Evolutionary conservation across 768 basidiomycete genomes (phyloP).

Genomic region (Phanerodontia chrysosporium): DNA sequence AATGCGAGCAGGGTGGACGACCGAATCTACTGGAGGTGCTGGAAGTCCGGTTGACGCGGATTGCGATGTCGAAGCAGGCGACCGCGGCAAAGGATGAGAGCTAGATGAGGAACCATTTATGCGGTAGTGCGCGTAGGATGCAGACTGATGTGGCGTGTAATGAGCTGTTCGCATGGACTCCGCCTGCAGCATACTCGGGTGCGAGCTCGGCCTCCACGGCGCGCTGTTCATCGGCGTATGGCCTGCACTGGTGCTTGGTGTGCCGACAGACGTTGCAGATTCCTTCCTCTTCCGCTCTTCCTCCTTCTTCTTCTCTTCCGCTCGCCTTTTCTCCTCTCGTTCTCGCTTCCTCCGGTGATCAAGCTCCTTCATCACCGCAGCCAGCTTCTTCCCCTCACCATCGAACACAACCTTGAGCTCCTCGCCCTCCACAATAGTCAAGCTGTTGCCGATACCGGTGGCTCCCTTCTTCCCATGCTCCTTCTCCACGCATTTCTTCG

Average conservation of each 20-base stretch:
- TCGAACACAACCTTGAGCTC: slow-evolving; percentile 79
- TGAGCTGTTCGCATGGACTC: slow-evolving; percentile 1
- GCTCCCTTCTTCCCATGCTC: slow-evolving; percentile 65
- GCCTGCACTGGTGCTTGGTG: slow-evolving; percentile 2
- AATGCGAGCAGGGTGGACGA: slow-evolving; percentile 20
- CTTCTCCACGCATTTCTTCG: slow-evolving; percentile 56
- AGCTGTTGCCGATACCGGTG: slow-evolving; percentile 34
- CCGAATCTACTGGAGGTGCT: not conserved
- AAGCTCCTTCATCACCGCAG: slow-evolving; percentile 62
- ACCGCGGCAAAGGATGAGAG: not conserved
- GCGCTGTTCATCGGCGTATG: not conserved
- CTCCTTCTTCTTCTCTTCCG: slow-evolving; percentile 10
- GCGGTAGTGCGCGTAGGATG: not conserved
- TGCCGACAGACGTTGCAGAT: not conserved
- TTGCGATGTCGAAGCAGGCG: not conserved
- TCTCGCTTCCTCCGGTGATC: slow-evolving; percentile 47
- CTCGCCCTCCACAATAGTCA: slow-evolving; percentile 41
- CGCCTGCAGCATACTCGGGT: not conserved
- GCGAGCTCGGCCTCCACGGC: not conserved
- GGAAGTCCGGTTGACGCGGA: not conserved
- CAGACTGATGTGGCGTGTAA: not conserved
- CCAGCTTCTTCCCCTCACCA: slow-evolving; percentile 60
- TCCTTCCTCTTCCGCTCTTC: slow-evolving; percentile 10
- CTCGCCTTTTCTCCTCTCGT: slow-evolving; percentile 27
- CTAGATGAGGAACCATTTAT: not conserved